These are phyloP conservation scores for Lactifluus pinguis DNA, from an alignment of 768 basidiomycete species.

Conservation along the genomic window DNA sequence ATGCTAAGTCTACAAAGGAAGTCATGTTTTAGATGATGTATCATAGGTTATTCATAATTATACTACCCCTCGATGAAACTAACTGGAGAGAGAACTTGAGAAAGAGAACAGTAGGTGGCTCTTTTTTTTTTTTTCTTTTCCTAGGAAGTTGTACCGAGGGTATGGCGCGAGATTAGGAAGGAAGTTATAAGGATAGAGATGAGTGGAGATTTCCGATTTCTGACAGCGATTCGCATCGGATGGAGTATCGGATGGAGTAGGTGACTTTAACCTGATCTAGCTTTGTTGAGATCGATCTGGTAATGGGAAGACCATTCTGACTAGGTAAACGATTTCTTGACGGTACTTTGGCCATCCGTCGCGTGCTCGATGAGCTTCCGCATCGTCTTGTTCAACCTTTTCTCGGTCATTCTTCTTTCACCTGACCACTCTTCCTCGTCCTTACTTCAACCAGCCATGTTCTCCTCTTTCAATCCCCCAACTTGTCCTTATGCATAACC, in stretches of 20 bases:
- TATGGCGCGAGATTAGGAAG: slow-evolving; percentile 5
- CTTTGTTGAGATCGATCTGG: neutral
- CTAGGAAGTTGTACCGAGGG: neutral
- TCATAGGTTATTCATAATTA: slow-evolving; percentile 2
- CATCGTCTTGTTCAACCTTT: slow-evolving; percentile 5
- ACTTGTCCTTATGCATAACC: neutral
- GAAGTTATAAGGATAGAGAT: slow-evolving; percentile 2
- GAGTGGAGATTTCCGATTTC: slow-evolving; percentile 17
- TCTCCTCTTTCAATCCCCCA: neutral
- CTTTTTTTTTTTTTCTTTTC: neutral
- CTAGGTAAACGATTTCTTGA: neutral
- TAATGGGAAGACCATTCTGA: neutral
- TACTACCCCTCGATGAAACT: neutral
- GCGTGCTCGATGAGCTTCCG: neutral
- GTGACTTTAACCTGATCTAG: slow-evolving; percentile 17
- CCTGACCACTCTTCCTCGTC: slow-evolving; percentile 8
- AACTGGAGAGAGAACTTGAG: neutral
- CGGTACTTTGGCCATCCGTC: neutral
- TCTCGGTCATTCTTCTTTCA: slow-evolving; percentile 9
- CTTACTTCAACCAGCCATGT: slow-evolving; percentile 11
- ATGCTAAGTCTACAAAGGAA: neutral
- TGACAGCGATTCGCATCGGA: slow-evolving; percentile 18
- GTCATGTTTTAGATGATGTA: neutral
- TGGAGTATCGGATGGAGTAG: slow-evolving; percentile 2
- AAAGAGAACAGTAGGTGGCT: neutral